A percentile compares a stretch with the other conserved stretches of the same genome.
These are phyloP conservation scores for Phialophora tarda DNA, from an alignment of 2,329 filamentous ascomycete species.

Conservation along the genomic window DNA sequence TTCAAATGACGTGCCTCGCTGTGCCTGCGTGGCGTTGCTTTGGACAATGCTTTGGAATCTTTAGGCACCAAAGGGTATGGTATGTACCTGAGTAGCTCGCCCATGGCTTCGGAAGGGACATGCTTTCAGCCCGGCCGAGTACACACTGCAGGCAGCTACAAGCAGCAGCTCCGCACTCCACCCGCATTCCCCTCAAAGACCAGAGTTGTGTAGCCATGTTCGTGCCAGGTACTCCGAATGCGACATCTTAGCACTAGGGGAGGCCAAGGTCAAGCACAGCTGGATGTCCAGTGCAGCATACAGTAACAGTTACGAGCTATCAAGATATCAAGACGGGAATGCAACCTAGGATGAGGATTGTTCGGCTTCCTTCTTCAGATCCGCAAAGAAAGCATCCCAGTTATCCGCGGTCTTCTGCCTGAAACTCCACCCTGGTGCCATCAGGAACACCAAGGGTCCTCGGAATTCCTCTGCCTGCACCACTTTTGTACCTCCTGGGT, in stretches of 20 bases:
- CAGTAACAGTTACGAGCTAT: neutral
- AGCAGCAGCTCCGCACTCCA: neutral
- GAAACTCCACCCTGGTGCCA: constrained; percentile 10
- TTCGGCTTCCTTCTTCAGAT: constrained; percentile 14
- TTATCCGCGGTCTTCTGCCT: neutral
- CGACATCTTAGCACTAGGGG: neutral
- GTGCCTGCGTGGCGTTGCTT: neutral
- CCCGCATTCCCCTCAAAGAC: neutral
- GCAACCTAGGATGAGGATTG: neutral
- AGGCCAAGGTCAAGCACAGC: neutral
- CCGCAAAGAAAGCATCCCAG: constrained; percentile 10
- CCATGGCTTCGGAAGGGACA: neutral
- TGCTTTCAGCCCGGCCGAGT: neutral
- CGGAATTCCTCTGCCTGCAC: constrained; percentile 7
- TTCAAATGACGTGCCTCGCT: constrained; percentile 7
- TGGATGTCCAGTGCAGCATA: neutral
- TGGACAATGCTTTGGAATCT: neutral
- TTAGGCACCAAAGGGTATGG: neutral
- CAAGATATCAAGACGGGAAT: neutral
- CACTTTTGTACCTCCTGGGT: constrained; percentile 7
- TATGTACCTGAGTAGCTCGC: neutral
- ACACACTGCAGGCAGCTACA: neutral
- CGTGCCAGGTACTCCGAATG: neutral
- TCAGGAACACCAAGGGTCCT: constrained; percentile 4
- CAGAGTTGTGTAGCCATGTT: neutral